A percentile compares a stretch with the other conserved stretches of the same genome.
Evolutionary conservation across 306 rosid genomes (phyloP).

Genomic region (Sicyos baderoa): DNA sequence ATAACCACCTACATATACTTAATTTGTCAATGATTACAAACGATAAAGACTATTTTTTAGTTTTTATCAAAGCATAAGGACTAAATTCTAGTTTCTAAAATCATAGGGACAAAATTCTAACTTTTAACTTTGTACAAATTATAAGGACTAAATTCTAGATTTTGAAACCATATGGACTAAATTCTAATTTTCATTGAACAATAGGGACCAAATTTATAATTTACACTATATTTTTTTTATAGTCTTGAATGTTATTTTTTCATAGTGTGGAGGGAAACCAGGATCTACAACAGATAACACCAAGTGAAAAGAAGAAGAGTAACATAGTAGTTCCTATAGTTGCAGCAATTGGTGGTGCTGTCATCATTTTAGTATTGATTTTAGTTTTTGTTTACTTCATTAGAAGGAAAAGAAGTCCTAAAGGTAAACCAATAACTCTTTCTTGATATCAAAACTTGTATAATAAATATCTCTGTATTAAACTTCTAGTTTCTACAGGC

Average conservation of each 20-base stretch:
- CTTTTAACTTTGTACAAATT: too few relatives aligned
- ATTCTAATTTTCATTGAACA: too few relatives aligned
- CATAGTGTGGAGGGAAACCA: conserved; percentile 27
- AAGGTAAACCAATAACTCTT: background rate
- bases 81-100: too few relatives aligned
- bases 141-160: too few relatives aligned
- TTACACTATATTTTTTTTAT: too few relatives aligned
- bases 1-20: too few relatives aligned
- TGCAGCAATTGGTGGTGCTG: conserved; percentile 34
- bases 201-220: too few relatives aligned
- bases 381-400: conserved; percentile 18
- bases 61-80: too few relatives aligned
- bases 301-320: conserved; percentile 15
- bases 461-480: background rate
- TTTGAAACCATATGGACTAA: too few relatives aligned
- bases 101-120: too few relatives aligned
- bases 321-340: conserved; percentile 31
- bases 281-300: conserved; percentile 18
- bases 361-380: conserved; percentile 16
- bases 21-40: too few relatives aligned
- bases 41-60: too few relatives aligned
- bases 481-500: background rate
- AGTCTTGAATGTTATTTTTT: background rate
- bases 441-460: background rate
- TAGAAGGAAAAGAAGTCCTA: conserved; percentile 12